Base-by-base conservation (phyloP, 805 yeast genomes). In the Teunomyces lycoperdinae region DNA sequence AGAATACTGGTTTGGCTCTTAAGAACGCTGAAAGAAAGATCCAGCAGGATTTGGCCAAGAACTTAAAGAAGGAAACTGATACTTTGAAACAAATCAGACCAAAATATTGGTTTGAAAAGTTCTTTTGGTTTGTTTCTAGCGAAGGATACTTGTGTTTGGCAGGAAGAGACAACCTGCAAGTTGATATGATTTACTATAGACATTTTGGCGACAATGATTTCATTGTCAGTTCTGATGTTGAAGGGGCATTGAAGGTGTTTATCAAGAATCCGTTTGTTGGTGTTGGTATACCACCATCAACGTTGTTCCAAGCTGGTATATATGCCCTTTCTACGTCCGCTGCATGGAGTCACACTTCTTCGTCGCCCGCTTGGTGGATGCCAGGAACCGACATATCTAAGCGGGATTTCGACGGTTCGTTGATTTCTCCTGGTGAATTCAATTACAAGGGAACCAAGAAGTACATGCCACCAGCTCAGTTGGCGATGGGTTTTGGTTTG, bases 31-130 rank as follows among this genome's bases (percentile, higher is more conserved):
- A 89, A 59, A 76, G 78, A 47, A 87, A 85, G 57, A 87, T 92
- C 52, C 77, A 78, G 43, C 81, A 78, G 24, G 96, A 91, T 58
- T 67, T 91, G 58, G 80, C 81, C 46, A 80, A 78, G 55, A 77
- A 78, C 43, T 67, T 87, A 49, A 77, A 77, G 43, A 81, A 80
- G 49, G 82, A 84, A 40, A 55, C 56, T 43, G 77, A 73, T 26
- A 61, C 70, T 6, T 68, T 85, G 48, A 83, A 79, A 51, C 81
- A 79, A 33, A 70, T 87, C 29, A 77, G 97, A 42, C 74, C 79
- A 4, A 89, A 89, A 42, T 84, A 74, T 61, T 91, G 97, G 88
- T 94, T 94, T 70, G 99, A 94, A 62, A 94, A 92, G 65, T 92
- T 85, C 64, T 82, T 77, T 59, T 94, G 99, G 99, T 94, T 94